These are phyloP conservation scores for Solanum clarkiae DNA, from an alignment of 257 asterid genomes.

Conservation along the genomic window DNA sequence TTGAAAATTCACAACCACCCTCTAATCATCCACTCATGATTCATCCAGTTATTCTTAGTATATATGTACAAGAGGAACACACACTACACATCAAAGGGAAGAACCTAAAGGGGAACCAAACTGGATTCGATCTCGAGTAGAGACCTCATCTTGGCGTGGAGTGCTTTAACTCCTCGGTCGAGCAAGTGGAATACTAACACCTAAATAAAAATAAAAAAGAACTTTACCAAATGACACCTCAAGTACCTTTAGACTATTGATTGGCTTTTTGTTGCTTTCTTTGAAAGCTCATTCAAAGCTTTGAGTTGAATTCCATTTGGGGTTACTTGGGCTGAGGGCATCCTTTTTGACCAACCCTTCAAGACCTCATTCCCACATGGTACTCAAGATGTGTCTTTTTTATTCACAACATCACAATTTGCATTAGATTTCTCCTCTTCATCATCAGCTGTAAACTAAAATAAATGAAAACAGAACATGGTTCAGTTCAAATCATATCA, in stretches of 20 bases:
- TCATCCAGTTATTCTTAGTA: neutral
- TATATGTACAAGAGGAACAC: neutral
- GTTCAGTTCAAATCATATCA: slow-evolving; percentile 3
- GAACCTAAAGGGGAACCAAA: neutral
- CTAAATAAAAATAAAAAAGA: neutral
- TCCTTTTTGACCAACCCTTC: slow-evolving; percentile 49
- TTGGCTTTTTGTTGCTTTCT: slow-evolving; percentile 3
- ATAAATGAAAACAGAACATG: neutral
- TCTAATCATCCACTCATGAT: neutral
- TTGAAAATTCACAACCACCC: neutral
- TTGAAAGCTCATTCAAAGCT: slow-evolving; percentile 20
- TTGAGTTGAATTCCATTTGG: slow-evolving; percentile 19
- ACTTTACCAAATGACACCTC: slow-evolving; percentile 21
- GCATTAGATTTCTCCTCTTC: slow-evolving; percentile 13
- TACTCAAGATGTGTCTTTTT: slow-evolving; percentile 12
- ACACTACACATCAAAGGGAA: neutral
- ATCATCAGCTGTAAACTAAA: neutral
- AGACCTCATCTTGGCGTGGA: neutral
- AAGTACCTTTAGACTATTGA: slow-evolving; percentile 12
- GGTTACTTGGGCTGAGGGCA: slow-evolving; percentile 61
- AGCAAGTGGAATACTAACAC: neutral
- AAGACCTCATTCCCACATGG: slow-evolving; percentile 45
- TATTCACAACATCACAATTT: slow-evolving; percentile 5
- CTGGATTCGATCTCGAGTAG: neutral
- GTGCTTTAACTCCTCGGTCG: neutral